Conservation (phyloP, 2,329 filamentous ascomycete genomes). For the Fusarium sp. region DNA sequence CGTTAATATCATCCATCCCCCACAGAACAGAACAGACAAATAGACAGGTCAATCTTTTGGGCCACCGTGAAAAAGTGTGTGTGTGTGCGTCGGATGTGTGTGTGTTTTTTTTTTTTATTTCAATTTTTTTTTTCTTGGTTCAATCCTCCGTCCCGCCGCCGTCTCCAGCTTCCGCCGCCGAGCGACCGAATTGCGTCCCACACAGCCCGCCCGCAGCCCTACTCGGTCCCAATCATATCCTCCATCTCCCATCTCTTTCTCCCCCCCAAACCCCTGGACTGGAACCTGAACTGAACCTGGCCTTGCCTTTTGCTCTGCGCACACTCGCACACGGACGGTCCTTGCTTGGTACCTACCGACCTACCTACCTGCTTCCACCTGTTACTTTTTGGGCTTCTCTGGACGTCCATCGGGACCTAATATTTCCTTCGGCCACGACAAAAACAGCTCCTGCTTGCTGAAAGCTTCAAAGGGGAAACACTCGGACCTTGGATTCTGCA, state of each 20-base stretch:
- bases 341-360: constrained; percentile 37
- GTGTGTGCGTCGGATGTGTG: neutral
- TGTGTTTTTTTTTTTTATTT: neutral
- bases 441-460: constrained; percentile 16
- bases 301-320: constrained; percentile 11
- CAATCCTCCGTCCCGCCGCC: constrained; percentile 33
- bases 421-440: constrained; percentile 24
- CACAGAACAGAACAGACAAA: neutral
- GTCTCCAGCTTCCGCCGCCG: constrained; percentile 38
- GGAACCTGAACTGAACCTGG: neutral
- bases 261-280: constrained; percentile 29
- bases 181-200: constrained; percentile 40
- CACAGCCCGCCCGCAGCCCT: constrained; percentile 40
- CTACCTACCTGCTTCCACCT: neutral
- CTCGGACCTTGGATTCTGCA: constrained; percentile 17
- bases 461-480: constrained; percentile 19
- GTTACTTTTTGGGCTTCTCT: constrained; percentile 40
- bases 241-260: constrained; percentile 26
- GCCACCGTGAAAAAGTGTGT: constrained; percentile 11
- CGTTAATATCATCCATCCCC: neutral
- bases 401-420: constrained; percentile 37
- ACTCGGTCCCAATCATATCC: constrained; percentile 41
- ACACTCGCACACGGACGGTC: constrained; percentile 29
- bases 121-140: constrained; percentile 18
- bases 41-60: neutral